Conservation (phyloP, 2,329 filamentous ascomycete species). For the Pestalotiopsis sp. region DNA sequence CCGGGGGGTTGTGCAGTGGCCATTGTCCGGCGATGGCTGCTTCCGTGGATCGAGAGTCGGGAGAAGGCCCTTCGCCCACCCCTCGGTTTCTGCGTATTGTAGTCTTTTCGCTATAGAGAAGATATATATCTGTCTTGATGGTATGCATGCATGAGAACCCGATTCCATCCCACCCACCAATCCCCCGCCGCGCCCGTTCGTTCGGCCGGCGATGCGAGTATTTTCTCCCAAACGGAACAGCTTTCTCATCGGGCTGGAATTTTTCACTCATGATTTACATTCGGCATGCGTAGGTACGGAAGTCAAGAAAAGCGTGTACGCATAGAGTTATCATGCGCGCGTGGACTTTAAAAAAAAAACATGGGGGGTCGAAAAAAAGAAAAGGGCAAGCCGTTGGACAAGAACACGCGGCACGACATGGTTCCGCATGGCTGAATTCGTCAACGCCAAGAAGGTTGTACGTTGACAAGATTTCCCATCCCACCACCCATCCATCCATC, state of each 20-base stretch:
- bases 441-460: constrained; percentile 3
- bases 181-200: not conserved
- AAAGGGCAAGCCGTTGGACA: not conserved
- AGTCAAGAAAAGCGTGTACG: not conserved
- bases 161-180: constrained; percentile 4
- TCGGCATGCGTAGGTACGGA: no score
- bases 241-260: no score
- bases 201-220: no score
- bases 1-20: not conserved
- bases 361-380: not conserved
- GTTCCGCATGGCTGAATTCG: constrained; percentile 3
- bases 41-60: not conserved
- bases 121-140: not conserved
- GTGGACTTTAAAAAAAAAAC: not conserved
- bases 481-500: not conserved
- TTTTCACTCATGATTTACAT: no score
- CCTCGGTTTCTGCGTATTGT: no score
- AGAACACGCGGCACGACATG: not conserved
- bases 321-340: not conserved
- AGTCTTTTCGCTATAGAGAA: no score
- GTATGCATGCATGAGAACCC: not conserved
- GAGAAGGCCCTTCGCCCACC: not conserved
- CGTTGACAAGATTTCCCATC: not conserved
- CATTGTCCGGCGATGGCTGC: not conserved
- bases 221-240: no score